Base-by-base conservation (phyloP, 495 filamentous ascomycete species). In the Amorphotheca resinae region DNA sequence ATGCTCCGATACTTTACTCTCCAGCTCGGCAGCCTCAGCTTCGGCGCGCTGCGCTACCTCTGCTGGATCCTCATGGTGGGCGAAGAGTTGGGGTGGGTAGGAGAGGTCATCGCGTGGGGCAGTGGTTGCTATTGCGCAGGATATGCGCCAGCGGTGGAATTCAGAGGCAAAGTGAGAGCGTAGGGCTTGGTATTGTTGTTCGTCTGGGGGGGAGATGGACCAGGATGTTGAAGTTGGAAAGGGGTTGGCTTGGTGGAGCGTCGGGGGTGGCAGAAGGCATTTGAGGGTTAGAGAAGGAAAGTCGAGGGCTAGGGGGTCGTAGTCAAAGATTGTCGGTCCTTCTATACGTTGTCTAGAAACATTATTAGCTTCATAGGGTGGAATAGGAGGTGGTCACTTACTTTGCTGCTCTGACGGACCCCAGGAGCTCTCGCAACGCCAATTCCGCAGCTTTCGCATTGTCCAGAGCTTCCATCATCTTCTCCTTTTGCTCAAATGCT, bases 221-320 rank as follows among this genome's bases (percentile, higher is more conserved):
- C 87, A 94, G 0, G 84, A 84, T 6, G 73, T 68, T 2, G 71
- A 62, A 1, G 74, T 80, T 2, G 84, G 61, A 45, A 89, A 69
- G n/a, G 75, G 82, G 3, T 76, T 82, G 4, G 76, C 65, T 18
- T 74, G 66, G 57, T 84, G 84, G 2, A 95, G 61, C 1, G 81
- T 84, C 9, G 82, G 77, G 12, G 87, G 87, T 21, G 81, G 66
- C 31, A 80, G 77, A 2, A 95, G 77, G 47, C 88, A 79, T 47
- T 80, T 80, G 5, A 94, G 72, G 30, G 78, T 82, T 16, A 95
- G 71, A 15, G 80, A 79, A 5, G 86, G 86, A 50, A 93, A 93
- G 20, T 80, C 82, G 46, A 91, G 73, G 18, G 77, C 61, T 44
- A 83, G 77, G 22, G 87, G 77, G 45, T 93, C 82, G 61, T 93